phyloP scores from a whole-genome alignment of 768 basidiomycete genomes.

The Daedaleopsis sinensis region DNA sequence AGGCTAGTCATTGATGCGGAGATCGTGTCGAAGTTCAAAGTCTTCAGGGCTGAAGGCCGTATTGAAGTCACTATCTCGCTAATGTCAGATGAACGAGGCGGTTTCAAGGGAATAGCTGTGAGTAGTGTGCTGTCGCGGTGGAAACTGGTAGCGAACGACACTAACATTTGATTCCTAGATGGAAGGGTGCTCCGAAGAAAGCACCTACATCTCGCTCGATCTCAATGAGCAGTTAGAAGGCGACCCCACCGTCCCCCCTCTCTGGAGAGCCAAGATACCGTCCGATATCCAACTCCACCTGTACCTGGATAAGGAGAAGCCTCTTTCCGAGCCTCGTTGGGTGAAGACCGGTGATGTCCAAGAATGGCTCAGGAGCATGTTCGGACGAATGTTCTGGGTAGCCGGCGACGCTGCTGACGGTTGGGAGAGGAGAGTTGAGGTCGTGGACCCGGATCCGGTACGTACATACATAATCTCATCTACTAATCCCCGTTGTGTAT shows the following conservation, averaged over 20 bases:
- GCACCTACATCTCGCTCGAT: conserved; percentile 67
- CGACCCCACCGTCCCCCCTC: conserved; percentile 75
- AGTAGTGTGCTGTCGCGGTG: conserved; percentile 27
- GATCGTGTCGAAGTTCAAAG: conserved; percentile 77
- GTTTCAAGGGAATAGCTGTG: conserved; percentile 78
- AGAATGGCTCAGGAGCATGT: conserved; percentile 90
- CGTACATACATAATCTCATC: conserved; percentile 30
- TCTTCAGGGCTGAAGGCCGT: conserved; percentile 81
- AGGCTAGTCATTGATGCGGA: conserved; percentile 89
- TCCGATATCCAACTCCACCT: conserved; percentile 66
- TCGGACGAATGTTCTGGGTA: conserved; percentile 87
- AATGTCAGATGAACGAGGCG: conserved; percentile 54
- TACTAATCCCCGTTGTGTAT: neutral
- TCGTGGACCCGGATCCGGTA: conserved; percentile 95
- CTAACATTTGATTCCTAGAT: conserved; percentile 47
- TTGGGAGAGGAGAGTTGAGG: conserved; percentile 93
- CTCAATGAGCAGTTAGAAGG: conserved; percentile 45
- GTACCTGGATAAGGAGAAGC: conserved; percentile 84
- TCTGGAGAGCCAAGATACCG: conserved; percentile 56
- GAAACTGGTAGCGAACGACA: neutral
- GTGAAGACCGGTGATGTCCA: conserved; percentile 93
- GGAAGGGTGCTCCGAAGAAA: conserved; percentile 71
- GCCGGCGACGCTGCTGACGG: conserved; percentile 82
- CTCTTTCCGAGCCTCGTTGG: conserved; percentile 96
- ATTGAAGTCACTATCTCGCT: conserved; percentile 80